A percentile compares a stretch with the other conserved stretches of the same genome.
Conservation (phyloP, 257 asterid genomes). For the Nicotiana noctiflora region DNA sequence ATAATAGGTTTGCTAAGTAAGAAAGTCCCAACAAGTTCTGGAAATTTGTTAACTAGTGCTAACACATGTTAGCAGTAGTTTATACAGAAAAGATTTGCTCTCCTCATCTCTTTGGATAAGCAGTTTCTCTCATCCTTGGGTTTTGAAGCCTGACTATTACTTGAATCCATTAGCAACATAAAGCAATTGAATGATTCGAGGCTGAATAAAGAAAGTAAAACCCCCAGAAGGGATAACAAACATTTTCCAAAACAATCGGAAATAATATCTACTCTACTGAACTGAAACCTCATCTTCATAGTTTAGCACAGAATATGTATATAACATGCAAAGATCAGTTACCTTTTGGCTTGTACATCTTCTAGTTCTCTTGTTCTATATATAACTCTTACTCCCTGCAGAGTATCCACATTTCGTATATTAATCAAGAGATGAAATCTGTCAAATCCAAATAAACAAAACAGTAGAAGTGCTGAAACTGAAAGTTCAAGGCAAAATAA, state of each 20-base stretch:
- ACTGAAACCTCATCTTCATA: background rate
- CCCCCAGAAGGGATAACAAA: background rate
- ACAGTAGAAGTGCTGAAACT: background rate
- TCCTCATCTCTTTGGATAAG: background rate
- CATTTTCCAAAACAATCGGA: background rate
- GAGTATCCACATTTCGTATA: background rate
- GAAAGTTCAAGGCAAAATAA: background rate
- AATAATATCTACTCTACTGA: background rate
- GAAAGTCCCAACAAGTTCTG: background rate
- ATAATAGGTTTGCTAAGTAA: background rate
- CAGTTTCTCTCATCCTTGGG: background rate
- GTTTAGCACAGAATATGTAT: background rate
- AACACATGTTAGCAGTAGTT: background rate
- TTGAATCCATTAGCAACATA: background rate
- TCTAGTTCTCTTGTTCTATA: slow-evolving; percentile 26
- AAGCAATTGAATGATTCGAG: background rate
- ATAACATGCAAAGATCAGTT: background rate
- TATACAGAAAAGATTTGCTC: background rate
- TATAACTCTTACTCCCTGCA: slow-evolving; percentile 24
- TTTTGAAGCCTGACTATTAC: background rate
- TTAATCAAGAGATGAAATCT: background rate
- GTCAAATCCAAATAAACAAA: background rate
- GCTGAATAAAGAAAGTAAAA: background rate
- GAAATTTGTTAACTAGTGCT: background rate
- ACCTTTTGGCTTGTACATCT: slow-evolving; percentile 29